Percentiles rank a stretch among this genome's conserved stretches.
These are phyloP conservation scores for Salix brachista DNA, from an alignment of 345 rosid genomes.

Conservation along the genomic window DNA sequence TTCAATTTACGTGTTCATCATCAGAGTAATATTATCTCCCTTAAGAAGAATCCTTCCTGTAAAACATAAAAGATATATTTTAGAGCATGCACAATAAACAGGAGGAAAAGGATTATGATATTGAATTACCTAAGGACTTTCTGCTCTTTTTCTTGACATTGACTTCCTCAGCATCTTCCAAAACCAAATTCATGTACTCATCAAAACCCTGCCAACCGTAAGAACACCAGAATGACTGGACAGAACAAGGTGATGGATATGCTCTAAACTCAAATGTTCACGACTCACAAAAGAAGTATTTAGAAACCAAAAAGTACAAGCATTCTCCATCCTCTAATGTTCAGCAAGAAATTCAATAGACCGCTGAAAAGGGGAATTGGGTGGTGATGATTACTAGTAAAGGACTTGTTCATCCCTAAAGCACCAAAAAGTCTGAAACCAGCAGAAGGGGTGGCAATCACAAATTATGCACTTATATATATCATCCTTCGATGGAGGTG, in stretches of 20 bases:
- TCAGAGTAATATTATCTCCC: slow-evolving; percentile 88
- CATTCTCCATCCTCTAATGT: neutral
- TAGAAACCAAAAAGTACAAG: neutral
- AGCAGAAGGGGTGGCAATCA: neutral
- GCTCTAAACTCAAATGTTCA: neutral
- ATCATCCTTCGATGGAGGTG: neutral
- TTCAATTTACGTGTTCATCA: slow-evolving; percentile 78
- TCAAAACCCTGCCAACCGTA: slow-evolving; percentile 67
- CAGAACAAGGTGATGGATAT: neutral
- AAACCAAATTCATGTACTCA: slow-evolving; percentile 94
- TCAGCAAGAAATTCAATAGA: slow-evolving; percentile 3
- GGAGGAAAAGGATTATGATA: neutral
- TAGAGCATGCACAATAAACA: neutral
- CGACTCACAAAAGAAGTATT: neutral
- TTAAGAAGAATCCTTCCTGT: slow-evolving; percentile 89
- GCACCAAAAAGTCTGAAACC: neutral
- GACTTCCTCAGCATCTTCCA: slow-evolving; percentile 97
- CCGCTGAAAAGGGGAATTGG: neutral
- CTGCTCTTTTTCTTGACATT: slow-evolving; percentile 77
- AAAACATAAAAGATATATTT: neutral
- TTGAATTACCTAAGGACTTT: slow-evolving; percentile 62
- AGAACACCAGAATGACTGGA: neutral
- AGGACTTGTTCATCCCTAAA: slow-evolving; percentile 10
- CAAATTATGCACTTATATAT: neutral
- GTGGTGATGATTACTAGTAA: neutral